phyloP scores from a whole-genome alignment of 345 rosid species.

The Lumnitzera littorea region DNA sequence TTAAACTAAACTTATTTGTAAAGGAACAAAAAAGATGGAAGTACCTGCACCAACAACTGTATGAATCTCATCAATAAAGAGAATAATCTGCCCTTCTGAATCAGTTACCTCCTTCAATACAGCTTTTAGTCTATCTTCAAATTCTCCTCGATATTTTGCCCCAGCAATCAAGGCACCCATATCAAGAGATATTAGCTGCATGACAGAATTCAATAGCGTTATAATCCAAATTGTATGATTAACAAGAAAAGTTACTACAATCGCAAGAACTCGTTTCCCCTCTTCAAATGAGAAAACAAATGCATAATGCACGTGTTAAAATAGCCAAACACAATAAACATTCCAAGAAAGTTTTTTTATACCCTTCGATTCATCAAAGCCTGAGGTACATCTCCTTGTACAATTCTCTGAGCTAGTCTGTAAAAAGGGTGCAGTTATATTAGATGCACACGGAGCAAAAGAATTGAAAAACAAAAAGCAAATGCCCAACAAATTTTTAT shows the following conservation, averaged over 20 bases:
- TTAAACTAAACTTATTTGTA: neutral
- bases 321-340: neutral
- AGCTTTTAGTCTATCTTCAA: constrained; percentile 97
- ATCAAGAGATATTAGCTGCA: constrained; percentile 92
- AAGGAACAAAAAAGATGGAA: neutral
- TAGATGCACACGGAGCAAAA: neutral
- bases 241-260: too few species aligned
- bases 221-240: too few species aligned
- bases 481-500: too few species aligned
- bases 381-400: constrained; percentile 98
- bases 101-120: constrained; percentile 94
- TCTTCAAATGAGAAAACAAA: neutral
- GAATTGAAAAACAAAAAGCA: neutral
- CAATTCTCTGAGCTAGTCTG: constrained; percentile 99
- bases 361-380: constrained; percentile 98
- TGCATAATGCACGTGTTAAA: neutral
- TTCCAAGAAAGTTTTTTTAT: neutral
- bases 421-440: constrained; percentile 10
- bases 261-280: too few species aligned
- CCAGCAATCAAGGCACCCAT: constrained; percentile 99
- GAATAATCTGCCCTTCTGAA: constrained; percentile 85
- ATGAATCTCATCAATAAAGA: constrained; percentile 98
- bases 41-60: constrained; percentile 99
- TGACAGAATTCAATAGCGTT: neutral
- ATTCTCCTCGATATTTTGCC: constrained; percentile 96